Evolutionary conservation across 2,329 filamentous ascomycete genomes (phyloP).

Genomic region (Verticillium nubilum): DNA sequence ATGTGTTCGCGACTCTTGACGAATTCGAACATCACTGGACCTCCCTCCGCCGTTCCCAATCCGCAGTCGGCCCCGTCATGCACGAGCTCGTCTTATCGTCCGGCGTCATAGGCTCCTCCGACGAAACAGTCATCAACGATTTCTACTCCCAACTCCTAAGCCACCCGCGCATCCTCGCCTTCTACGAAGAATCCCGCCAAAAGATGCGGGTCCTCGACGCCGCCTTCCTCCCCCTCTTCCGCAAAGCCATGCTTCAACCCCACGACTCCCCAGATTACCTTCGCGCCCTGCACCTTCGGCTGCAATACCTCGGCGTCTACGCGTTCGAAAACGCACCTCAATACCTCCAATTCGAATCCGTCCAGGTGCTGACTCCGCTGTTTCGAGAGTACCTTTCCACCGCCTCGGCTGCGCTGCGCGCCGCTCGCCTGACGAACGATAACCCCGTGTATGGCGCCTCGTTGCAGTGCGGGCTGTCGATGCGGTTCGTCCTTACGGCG

Average conservation of each 20-base stretch:
- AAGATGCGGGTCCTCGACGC: slow-evolving; percentile 14
- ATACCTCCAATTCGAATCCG: slow-evolving; percentile 14
- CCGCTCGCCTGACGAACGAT: slow-evolving; percentile 6
- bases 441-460: slow-evolving; percentile 19
- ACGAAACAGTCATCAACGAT: slow-evolving; percentile 7
- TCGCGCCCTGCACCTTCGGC: slow-evolving; percentile 24
- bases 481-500: slow-evolving; percentile 15
- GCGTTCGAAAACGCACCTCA: slow-evolving; percentile 21
- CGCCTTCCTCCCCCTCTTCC: slow-evolving; percentile 27
- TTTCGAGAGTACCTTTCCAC: slow-evolving; percentile 28
- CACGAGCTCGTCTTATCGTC: slow-evolving; percentile 12
- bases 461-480: slow-evolving; percentile 22
- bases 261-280: slow-evolving; percentile 19
- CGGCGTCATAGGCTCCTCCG: slow-evolving; percentile 2
- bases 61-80: slow-evolving; percentile 13
- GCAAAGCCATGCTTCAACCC: slow-evolving; percentile 19
- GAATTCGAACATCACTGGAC: slow-evolving; percentile 18
- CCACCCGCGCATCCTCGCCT: slow-evolving; percentile 11
- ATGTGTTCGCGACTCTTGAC: slow-evolving; percentile 14
- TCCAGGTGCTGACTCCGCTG: slow-evolving; percentile 17
- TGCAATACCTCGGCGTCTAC: slow-evolving; percentile 20
- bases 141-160: slow-evolving; percentile 12
- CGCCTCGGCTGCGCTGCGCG: slow-evolving; percentile 19
- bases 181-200: slow-evolving; percentile 8
- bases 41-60: slow-evolving; percentile 8